Percentiles rank a stretch among this genome's conserved stretches.
Evolutionary conservation across 208 protist genomes (phyloP).

Genomic region (Trypanosoma brucei): DNA sequence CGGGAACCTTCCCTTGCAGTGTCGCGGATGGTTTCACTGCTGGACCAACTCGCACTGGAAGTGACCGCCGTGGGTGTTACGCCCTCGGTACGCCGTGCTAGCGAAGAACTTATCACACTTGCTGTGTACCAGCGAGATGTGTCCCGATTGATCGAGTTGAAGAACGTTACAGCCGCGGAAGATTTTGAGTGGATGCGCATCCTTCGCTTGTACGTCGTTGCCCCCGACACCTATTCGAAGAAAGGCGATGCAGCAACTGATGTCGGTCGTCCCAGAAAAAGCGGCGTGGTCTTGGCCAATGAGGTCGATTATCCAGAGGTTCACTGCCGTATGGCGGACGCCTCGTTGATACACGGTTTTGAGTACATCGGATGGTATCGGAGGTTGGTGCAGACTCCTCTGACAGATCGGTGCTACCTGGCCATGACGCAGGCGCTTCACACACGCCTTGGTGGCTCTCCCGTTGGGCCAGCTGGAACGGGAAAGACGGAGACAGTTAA

Average conservation of each 20-base stretch:
- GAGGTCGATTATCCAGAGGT: slow-evolving; percentile 41
- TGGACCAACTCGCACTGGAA: slow-evolving; percentile 76
- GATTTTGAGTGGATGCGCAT: slow-evolving; percentile 97
- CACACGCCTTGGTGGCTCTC: slow-evolving; percentile 95
- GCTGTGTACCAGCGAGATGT: slow-evolving; percentile 98
- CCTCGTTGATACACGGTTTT: slow-evolving; percentile 95
- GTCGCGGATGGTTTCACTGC: slow-evolving; percentile 70
- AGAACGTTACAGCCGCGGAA: slow-evolving; percentile 35
- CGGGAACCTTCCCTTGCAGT: slow-evolving; percentile 9
- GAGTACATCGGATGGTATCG: slow-evolving; percentile 98
- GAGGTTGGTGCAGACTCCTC: slow-evolving; percentile 97
- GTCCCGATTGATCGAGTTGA: slow-evolving; percentile 60
- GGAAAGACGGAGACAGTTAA: slow-evolving; percentile 99
- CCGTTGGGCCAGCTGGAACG: slow-evolving; percentile 97
- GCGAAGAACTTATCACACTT: slow-evolving; percentile 97
- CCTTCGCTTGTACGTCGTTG: slow-evolving; percentile 71
- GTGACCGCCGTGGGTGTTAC: slow-evolving; percentile 31
- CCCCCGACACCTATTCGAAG: neutral
- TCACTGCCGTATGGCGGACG: slow-evolving; percentile 95
- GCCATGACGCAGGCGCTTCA: slow-evolving; percentile 98
- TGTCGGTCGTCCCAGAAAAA: neutral
- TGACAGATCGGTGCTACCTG: slow-evolving; percentile 99
- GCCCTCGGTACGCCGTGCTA: slow-evolving; percentile 72
- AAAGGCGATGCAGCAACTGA: neutral
- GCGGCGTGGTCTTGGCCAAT: neutral